Base-by-base conservation (phyloP, 441 rosid species). In the Theobroma grandiflorum region DNA sequence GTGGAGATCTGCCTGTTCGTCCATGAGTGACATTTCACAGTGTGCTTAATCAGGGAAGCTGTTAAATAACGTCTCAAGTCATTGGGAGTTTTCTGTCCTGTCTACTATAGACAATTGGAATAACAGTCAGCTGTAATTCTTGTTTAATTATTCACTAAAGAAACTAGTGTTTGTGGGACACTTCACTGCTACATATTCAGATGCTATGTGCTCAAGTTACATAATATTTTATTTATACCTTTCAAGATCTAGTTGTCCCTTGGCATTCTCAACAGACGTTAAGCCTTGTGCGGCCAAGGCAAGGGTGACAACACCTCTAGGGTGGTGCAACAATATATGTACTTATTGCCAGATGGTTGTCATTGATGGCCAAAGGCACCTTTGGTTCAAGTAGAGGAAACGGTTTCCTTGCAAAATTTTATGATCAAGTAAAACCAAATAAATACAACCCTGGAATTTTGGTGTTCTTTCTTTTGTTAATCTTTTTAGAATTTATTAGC, bases 381-480 rank as follows among this genome's bases (percentile, higher is more conserved):
- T 53, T 72, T 35, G 62, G 62, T 37, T 72, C 8, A 53, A 53
- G 33, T 53, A 52, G 61, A 72, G 53, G 18, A 72, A 52, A 35
- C 35, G 9, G 9, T 72, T 37, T 72, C 64, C 49, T 53, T 55
- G 49, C 47, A 5, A 43, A 35, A n/a, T 53, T 43, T 72, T n/a
- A 53, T 53, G 63, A 72, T 73, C 76, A 38, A 35, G 9, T 50
- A 55, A 73, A 43, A 59, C 33, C 64, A 42, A 20, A 22, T n/a
- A 20, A 72, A 63, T 35, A 15, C 11, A 63, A 62, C 40, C 43
- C 43, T 63, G 43, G 40, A 35, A 26, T 26, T 26, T 26, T 26
- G 31, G 6, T 40, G 0, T 40, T 40, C 14, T 49, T 59, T 10
- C 9, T 35, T 62, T 62, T 31, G 15, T 33, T 4, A 59, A 35